Evolutionary conservation across 2,329 filamentous ascomycete species (phyloP).

Genomic region (Periglandula ipomoeae): DNA sequence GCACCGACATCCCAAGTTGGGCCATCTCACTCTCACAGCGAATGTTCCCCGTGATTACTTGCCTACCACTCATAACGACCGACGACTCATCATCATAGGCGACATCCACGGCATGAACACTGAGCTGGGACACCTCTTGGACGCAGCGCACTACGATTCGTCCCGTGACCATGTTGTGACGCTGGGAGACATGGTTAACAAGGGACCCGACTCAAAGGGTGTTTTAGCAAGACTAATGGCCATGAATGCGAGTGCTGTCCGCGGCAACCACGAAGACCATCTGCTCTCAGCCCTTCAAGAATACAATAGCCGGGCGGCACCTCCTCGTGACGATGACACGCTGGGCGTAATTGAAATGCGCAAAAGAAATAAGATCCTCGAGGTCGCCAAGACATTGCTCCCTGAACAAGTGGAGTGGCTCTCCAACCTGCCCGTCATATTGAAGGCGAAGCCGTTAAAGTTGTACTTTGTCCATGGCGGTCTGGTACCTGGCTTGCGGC

Average conservation of each 20-base stretch:
- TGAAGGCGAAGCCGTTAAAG: constrained; percentile 57
- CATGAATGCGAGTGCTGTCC: constrained; percentile 68
- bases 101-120: constrained; percentile 85
- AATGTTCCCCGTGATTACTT: constrained; percentile 21
- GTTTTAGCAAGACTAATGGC: constrained; percentile 68
- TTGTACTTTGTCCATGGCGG: constrained; percentile 76
- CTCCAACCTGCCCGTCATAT: constrained; percentile 63
- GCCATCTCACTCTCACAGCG: constrained; percentile 21
- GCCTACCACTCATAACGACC: constrained; percentile 29
- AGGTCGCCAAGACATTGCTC: constrained; percentile 44
- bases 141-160: constrained; percentile 52
- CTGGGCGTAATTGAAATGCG: constrained; percentile 18
- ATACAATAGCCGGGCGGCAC: constrained; percentile 17
- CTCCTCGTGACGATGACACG: constrained; percentile 11
- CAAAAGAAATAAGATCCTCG: constrained; percentile 34
- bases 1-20: constrained; percentile 3
- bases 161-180: constrained; percentile 62
- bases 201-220: constrained; percentile 73
- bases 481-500: constrained; percentile 63
- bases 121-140: constrained; percentile 56
- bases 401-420: constrained; percentile 61
- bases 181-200: constrained; percentile 71
- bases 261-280: constrained; percentile 88
- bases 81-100: constrained; percentile 70
- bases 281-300: constrained; percentile 57